Percentiles rank a stretch among this genome's conserved stretches.
Conservation (phyloP, 495 filamentous ascomycete genomes). For the Neurospora sublineolata region DNA sequence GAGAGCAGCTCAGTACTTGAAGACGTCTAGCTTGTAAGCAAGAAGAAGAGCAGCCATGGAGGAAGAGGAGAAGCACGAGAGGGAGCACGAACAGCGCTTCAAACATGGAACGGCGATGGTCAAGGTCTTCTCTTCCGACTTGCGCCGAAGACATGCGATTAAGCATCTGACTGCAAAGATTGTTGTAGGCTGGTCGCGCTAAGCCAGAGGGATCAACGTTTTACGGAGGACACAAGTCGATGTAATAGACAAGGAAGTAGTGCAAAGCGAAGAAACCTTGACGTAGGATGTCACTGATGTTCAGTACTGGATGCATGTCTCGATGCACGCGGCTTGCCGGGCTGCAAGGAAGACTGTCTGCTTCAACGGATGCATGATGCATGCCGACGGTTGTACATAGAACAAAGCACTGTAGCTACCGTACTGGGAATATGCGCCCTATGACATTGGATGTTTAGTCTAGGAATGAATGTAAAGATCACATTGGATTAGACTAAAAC, state of each 20-base stretch:
- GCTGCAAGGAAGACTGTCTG: not conserved
- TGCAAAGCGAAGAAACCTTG: not conserved
- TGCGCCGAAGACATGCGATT: not conserved
- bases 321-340: not conserved
- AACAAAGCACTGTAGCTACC: not conserved
- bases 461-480: no score
- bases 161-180: not conserved
- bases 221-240: not conserved
- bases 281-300: no score
- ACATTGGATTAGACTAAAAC: no score
- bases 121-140: not conserved
- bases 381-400: not conserved
- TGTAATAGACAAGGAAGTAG: not conserved
- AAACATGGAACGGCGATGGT: not conserved
- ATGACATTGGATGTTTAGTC: no score
- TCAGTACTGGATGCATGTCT: not conserved
- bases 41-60: not conserved
- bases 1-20: no score
- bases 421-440: no score
- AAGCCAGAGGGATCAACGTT: rapidly evolving
- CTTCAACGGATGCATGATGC: not conserved
- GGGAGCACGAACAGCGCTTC: not conserved
- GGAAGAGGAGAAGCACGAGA: not conserved
- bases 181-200: not conserved
- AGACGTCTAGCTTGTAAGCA: not conserved